A percentile compares a stretch with the other conserved stretches of the same genome.
Conservation (phyloP, 768 basidiomycete species). For the Trametes cinnabarina region DNA sequence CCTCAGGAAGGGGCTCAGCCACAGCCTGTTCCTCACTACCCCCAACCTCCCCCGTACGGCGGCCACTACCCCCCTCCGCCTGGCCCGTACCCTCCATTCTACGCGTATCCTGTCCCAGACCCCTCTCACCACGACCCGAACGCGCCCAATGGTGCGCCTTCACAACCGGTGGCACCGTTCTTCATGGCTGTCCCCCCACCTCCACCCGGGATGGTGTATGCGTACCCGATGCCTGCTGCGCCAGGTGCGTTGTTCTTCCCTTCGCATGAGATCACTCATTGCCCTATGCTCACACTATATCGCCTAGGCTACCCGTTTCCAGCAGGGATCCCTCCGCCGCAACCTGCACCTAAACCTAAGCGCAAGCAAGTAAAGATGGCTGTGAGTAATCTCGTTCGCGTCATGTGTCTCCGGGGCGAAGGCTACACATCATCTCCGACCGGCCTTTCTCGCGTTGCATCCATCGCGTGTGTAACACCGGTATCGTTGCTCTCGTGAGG, state of each 20-base stretch:
- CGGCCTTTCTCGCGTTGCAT: slow-evolving; percentile 11
- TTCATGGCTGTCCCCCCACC: slow-evolving; percentile 38
- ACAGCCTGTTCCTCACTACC: slow-evolving; percentile 16
- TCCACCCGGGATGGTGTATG: slow-evolving; percentile 44
- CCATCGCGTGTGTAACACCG: slow-evolving; percentile 8
- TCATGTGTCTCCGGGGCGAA: background rate
- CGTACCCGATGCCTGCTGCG: slow-evolving; percentile 39
- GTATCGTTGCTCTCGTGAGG: background rate
- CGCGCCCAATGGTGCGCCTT: slow-evolving; percentile 28
- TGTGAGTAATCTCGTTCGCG: slow-evolving; percentile 33
- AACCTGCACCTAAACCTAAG: slow-evolving; percentile 36
- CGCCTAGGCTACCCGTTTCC: slow-evolving; percentile 28
- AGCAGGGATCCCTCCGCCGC: slow-evolving; percentile 24
- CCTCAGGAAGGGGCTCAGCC: slow-evolving; percentile 20
- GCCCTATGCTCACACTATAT: slow-evolving; percentile 6
- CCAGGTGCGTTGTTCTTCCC: slow-evolving; percentile 31
- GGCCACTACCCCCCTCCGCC: slow-evolving; percentile 26
- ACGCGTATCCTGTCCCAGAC: slow-evolving; percentile 28
- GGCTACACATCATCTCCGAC: background rate
- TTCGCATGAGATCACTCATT: background rate
- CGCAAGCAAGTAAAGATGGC: slow-evolving; percentile 62
- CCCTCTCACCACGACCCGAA: slow-evolving; percentile 33
- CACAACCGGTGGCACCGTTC: slow-evolving; percentile 34
- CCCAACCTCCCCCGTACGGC: slow-evolving; percentile 24
- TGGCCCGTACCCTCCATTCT: slow-evolving; percentile 27